Base-by-base conservation (phyloP, 768 basidiomycete species). In the Favolaschia claudopus region DNA sequence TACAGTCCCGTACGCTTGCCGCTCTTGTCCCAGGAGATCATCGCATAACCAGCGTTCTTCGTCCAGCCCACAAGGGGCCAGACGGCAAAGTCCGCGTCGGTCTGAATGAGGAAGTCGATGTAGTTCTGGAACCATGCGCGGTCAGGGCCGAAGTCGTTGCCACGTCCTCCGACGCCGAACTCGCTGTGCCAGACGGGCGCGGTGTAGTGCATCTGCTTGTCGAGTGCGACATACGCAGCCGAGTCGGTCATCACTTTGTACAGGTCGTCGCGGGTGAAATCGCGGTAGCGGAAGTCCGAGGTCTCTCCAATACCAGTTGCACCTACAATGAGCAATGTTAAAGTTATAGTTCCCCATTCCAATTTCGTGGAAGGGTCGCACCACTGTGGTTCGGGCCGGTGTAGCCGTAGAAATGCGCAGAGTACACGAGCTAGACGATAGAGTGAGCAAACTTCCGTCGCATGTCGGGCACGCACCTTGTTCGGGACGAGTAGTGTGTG, bases 351-450 rank as follows among this genome's bases (percentile, higher is more conserved):
- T n/a, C n/a, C n/a, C n/a, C n/a, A n/a, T n/a, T n/a, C n/a, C n/a
- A n/a, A n/a, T n/a, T n/a, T n/a, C n/a, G n/a, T n/a, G n/a, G n/a
- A n/a, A n/a, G n/a, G n/a, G n/a, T 65, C 1, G 59, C 63, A 6
- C 59, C 63, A 40, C 59, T 58, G 46, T 61, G 55, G 59, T 61
- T 58, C 4, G 55, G 63, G 24, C 63, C 63, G 15, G 63, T 65
- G 55, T 65, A 65, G 7, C 27, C n/a, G 55, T 65, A 65, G 25
- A 65, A 65, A 36, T 65, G 63, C 1, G 63, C 63, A 4, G 59
- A 48, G 29, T 65, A 65, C 9, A 65, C 59, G 28, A 65, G 63
- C 55, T 63, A n/a, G n/a, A n/a, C n/a, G 5, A 5, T 17, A 14
- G 1, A 50, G 25, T 40, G 17, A 19, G 13, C 27, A 8, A n/a